These are phyloP conservation scores for Bacidia gigantensis DNA, from an alignment of 495 filamentous ascomycete species.

Conservation along the genomic window DNA sequence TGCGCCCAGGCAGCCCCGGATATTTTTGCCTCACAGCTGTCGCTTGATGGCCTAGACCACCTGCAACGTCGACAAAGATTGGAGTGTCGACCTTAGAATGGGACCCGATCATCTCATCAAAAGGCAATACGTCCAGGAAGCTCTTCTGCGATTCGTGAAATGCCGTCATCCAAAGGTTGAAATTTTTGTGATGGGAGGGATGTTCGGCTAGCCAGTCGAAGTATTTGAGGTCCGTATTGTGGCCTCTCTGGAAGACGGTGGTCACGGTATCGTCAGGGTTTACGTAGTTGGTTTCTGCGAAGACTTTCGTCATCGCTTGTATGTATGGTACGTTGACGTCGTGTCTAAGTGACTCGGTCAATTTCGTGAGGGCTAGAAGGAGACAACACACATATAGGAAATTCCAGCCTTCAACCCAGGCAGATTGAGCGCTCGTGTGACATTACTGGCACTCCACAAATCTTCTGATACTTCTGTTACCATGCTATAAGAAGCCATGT, in stretches of 20 bases:
- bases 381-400: not conserved
- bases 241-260: not conserved
- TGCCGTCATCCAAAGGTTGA: not conserved
- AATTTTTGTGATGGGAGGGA: not conserved
- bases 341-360: not conserved
- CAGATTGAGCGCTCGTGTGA: not conserved
- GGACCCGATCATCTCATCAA: conserved; percentile 4
- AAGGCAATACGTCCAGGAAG: conserved; percentile 11
- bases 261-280: not conserved
- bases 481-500: not conserved
- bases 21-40: conserved; percentile 29
- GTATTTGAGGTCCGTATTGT: not conserved
- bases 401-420: not conserved
- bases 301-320: not conserved
- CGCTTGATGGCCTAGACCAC: conserved; percentile 40
- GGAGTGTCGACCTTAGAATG: conserved; percentile 6
- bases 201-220: not conserved
- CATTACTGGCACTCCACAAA: not conserved
- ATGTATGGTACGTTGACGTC: not conserved
- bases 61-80: conserved; percentile 43
- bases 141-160: not conserved
- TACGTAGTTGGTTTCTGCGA: not conserved
- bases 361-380: not conserved
- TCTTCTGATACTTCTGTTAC: not conserved
- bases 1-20: conserved; percentile 27